These are phyloP conservation scores for Nitzschia palea DNA, from an alignment of 108 stramenopile species.

Conservation along the genomic window DNA sequence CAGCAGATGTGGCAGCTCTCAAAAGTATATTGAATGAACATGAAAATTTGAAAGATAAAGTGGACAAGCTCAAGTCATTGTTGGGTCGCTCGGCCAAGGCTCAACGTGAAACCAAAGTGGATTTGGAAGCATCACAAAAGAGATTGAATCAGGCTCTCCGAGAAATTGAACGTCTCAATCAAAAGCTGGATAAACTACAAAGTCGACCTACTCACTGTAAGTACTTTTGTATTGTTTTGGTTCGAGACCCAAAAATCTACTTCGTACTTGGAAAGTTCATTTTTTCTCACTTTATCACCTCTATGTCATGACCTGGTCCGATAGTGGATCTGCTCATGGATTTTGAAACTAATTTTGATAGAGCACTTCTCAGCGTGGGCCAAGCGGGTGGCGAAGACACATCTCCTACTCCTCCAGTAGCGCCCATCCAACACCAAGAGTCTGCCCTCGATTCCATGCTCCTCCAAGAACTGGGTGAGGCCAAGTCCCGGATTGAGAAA, in stretches of 20 bases:
- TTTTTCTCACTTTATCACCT: neutral
- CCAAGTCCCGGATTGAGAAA: conserved; percentile 66
- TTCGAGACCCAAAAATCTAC: no score
- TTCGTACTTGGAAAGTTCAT: neutral
- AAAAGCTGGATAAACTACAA: conserved; percentile 69
- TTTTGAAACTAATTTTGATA: conserved; percentile 90
- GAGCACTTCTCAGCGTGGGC: conserved; percentile 61
- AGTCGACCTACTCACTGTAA: conserved; percentile 77
- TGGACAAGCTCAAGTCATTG: conserved; percentile 78
- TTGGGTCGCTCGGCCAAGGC: conserved; percentile 86
- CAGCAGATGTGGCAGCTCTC: conserved; percentile 40
- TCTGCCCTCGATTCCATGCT: conserved; percentile 48
- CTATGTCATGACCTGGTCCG: neutral
- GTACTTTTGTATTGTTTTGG: neutral
- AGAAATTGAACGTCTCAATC: conserved; percentile 67
- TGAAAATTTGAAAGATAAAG: conserved; percentile 72
- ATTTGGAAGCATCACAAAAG: conserved; percentile 61
- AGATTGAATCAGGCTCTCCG: conserved; percentile 40
- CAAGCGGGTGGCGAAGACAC: conserved; percentile 76
- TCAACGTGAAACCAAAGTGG: conserved; percentile 81
- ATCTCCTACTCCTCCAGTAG: conserved; percentile 11
- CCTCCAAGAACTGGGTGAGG: conserved; percentile 71
- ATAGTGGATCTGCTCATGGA: conserved; percentile 78
- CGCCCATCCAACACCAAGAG: conserved; percentile 9
- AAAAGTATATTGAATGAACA: conserved; percentile 70